These are phyloP conservation scores for Schizochytrium sp. DNA, from an alignment of 108 stramenopile genomes.

Conservation along the genomic window DNA sequence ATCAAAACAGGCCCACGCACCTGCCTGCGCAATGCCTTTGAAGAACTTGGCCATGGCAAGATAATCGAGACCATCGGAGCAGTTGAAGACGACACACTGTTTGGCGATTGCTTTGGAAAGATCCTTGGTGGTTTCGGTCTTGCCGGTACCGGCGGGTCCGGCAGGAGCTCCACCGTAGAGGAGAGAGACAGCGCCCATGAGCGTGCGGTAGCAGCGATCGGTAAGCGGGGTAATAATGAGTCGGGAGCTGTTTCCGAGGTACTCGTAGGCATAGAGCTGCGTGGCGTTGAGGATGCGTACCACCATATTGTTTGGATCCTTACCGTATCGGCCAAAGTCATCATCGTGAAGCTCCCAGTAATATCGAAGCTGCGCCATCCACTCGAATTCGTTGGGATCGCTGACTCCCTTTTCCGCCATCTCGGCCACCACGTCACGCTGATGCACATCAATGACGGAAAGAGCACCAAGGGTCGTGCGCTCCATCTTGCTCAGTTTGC, in stretches of 20 bases:
- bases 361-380: slow-evolving; percentile 58
- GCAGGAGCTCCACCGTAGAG: slow-evolving; percentile 62
- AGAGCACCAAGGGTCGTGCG: slow-evolving; percentile 55
- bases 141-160: slow-evolving; percentile 62
- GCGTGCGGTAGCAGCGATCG: slow-evolving; percentile 64
- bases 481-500: slow-evolving; percentile 47
- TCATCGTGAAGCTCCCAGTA: slow-evolving; percentile 58
- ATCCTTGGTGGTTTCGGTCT: slow-evolving; percentile 64
- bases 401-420: slow-evolving; percentile 36
- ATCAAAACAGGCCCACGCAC: slow-evolving; percentile 56
- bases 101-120: slow-evolving; percentile 51
- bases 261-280: slow-evolving; percentile 59
- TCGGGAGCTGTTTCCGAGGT: slow-evolving; percentile 60
- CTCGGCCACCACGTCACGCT: slow-evolving; percentile 44
- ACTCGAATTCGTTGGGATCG: slow-evolving; percentile 49
- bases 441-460: slow-evolving; percentile 56
- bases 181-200: slow-evolving; percentile 58
- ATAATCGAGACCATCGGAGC: slow-evolving; percentile 59
- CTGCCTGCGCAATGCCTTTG: slow-evolving; percentile 60
- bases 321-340: neutral
- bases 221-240: slow-evolving; percentile 61
- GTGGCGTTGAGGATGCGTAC: slow-evolving; percentile 58
- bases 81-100: slow-evolving; percentile 64
- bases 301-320: slow-evolving; percentile 44
- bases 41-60: slow-evolving; percentile 65